Percentiles rank a stretch among this genome's conserved stretches.
These are phyloP conservation scores for Phylloporus gajari DNA, from an alignment of 1,284 basidiomycete species.

Conservation along the genomic window DNA sequence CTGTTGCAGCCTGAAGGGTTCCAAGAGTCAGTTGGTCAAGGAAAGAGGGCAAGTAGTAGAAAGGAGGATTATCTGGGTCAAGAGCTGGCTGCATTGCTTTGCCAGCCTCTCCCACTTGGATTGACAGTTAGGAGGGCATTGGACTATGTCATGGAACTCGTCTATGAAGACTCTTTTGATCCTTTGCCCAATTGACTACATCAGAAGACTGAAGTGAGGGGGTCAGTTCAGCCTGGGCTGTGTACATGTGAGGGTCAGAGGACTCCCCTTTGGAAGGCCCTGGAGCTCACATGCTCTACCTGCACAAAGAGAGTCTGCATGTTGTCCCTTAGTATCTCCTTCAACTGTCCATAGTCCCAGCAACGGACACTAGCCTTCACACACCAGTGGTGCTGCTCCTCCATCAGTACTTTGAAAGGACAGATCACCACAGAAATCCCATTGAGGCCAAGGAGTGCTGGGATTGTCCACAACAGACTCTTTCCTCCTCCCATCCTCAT, in stretches of 20 bases:
- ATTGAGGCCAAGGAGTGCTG: background rate
- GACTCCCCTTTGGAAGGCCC: background rate
- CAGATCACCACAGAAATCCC: slow-evolving; percentile 4
- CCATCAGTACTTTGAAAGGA: slow-evolving; percentile 11
- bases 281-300: slow-evolving; percentile 15
- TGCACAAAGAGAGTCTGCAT: slow-evolving; percentile 22
- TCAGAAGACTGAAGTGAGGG: background rate
- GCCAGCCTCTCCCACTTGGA: background rate
- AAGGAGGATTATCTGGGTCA: background rate
- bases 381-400: slow-evolving; percentile 6
- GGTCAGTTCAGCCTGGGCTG: too few species aligned
- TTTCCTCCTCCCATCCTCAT: slow-evolving; percentile 22
- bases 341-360: background rate
- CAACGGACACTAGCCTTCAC: background rate
- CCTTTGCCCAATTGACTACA: background rate
- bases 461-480: slow-evolving; percentile 18
- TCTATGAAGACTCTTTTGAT: background rate
- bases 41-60: background rate
- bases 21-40: background rate
- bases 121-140: background rate
- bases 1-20: background rate
- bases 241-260: too few species aligned
- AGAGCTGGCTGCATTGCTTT: background rate
- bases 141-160: background rate
- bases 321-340: background rate